Conservation (phyloP, 257 asterid genomes). For the Thymus mandschuricus region DNA sequence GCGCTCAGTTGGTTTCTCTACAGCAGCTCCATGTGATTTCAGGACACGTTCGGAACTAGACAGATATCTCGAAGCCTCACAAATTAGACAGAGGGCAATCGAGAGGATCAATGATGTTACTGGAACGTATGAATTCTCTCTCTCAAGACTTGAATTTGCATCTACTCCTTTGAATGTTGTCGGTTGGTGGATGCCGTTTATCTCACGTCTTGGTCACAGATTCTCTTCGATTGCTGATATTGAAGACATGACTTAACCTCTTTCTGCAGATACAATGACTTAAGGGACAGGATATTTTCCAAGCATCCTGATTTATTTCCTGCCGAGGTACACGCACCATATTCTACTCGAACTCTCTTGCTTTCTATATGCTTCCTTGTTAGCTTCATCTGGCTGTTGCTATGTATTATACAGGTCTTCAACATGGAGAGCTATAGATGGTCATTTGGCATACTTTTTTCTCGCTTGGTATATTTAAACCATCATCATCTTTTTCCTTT, state of each 20-base stretch:
- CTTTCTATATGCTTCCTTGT: conserved; percentile 2
- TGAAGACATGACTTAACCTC: conserved; percentile 25
- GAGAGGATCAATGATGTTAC: conserved; percentile 83
- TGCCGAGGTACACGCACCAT: conserved; percentile 57
- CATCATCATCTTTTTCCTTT: neutral
- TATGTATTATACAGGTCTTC: conserved; percentile 64
- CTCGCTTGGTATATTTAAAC: conserved; percentile 68
- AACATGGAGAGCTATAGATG: conserved; percentile 84
- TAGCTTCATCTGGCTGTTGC: conserved; percentile 20
- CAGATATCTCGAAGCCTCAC: conserved; percentile 91
- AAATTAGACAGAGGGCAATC: conserved; percentile 81
- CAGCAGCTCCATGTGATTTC: conserved; percentile 79
- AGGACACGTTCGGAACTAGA: conserved; percentile 95
- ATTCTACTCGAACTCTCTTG: neutral
- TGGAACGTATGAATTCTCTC: conserved; percentile 77
- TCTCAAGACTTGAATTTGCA: neutral
- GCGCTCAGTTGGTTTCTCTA: conserved; percentile 72
- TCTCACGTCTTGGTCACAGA: conserved; percentile 13
- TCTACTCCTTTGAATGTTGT: conserved; percentile 1
- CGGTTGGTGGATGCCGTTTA: neutral
- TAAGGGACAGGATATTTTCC: conserved; percentile 72
- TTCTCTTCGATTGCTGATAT: conserved; percentile 25
- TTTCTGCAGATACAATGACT: conserved; percentile 77
- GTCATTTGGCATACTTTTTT: conserved; percentile 94
- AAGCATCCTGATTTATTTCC: conserved; percentile 85